Percentiles rank a stretch among this genome's conserved stretches.
Evolutionary conservation across 2,329 filamentous ascomycete species (phyloP).

Genomic region (Tetracladium maxilliforme): DNA sequence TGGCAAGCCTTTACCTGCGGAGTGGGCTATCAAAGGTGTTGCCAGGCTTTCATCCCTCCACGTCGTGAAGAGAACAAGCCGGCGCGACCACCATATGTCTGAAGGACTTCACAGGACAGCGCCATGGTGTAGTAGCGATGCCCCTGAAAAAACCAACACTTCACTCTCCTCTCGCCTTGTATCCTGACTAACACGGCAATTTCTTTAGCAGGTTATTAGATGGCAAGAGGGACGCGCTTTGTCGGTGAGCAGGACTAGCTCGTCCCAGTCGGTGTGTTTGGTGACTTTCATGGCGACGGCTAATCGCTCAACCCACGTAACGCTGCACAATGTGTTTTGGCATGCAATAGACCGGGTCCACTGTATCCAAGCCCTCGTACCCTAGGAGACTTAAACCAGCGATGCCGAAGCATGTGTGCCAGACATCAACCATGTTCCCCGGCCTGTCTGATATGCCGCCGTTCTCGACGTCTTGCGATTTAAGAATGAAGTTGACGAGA

Average conservation of each 20-base stretch:
- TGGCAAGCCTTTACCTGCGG: no score
- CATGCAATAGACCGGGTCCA: conserved; percentile 86
- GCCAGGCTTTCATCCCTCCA: no score
- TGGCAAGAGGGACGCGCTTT: conserved; percentile 39
- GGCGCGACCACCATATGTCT: no score
- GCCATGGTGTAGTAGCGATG: no score
- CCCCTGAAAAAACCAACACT: no score
- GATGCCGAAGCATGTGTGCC: conserved; percentile 83
- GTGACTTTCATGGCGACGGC: background rate
- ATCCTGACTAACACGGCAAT: conserved; percentile 42
- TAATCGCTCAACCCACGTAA: conserved; percentile 29
- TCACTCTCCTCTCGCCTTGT: conserved; percentile 55
- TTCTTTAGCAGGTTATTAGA: conserved; percentile 51
- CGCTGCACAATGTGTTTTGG: conserved; percentile 51
- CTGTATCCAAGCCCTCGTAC: conserved; percentile 59
- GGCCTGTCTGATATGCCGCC: conserved; percentile 86
- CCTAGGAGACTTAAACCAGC: conserved; percentile 76
- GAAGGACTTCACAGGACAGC: no score
- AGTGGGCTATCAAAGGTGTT: no score
- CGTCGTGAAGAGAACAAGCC: no score
- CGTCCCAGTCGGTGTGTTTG: conserved; percentile 2
- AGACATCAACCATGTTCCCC: conserved; percentile 92
- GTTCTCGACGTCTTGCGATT: conserved; percentile 51
- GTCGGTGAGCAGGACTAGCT: conserved; percentile 1
- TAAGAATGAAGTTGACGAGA: conserved; percentile 68